Conservation (phyloP, 225 moss, liverwort and hornwort genomes). For the Asterella californica region DNA sequence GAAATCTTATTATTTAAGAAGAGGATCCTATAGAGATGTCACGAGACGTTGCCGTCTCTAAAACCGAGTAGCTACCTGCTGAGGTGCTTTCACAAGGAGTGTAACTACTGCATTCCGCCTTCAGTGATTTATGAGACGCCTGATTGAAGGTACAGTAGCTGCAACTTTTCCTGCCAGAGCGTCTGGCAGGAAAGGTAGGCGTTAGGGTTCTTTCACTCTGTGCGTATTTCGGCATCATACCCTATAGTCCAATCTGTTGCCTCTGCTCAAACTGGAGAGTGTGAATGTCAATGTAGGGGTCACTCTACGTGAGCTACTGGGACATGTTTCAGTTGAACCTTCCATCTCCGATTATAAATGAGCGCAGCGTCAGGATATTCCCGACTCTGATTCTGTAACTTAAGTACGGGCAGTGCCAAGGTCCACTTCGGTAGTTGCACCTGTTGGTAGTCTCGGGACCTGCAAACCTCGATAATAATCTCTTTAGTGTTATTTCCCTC, state of each 20-base stretch:
- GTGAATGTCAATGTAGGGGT: not conserved
- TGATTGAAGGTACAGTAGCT: not conserved
- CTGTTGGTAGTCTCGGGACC: not conserved
- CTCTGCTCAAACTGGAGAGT: not conserved
- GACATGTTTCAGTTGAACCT: too few species aligned
- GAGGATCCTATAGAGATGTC: too few species aligned
- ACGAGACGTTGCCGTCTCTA: not conserved
- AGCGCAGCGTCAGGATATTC: too few species aligned
- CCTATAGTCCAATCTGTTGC: not conserved
- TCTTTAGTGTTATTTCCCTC: too few species aligned
- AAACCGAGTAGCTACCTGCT: not conserved
- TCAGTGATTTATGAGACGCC: not conserved
- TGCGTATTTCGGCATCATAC: not conserved
- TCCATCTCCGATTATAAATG: too few species aligned
- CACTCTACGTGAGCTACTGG: too few species aligned
- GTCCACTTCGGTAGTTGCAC: not conserved
- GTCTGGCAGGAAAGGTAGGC: not conserved
- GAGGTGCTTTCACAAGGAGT: not conserved
- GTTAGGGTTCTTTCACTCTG: not conserved
- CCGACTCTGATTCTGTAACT: too few species aligned
- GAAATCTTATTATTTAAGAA: too few species aligned
- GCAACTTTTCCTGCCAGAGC: not conserved
- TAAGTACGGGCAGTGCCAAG: not conserved
- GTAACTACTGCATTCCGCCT: not conserved
- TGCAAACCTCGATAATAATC: not conserved